A percentile compares a stretch with the other conserved stretches of the same genome.
Evolutionary conservation across 805 yeast genomes (phyloP).

Genomic region (Myxozyma mucilagina): DNA sequence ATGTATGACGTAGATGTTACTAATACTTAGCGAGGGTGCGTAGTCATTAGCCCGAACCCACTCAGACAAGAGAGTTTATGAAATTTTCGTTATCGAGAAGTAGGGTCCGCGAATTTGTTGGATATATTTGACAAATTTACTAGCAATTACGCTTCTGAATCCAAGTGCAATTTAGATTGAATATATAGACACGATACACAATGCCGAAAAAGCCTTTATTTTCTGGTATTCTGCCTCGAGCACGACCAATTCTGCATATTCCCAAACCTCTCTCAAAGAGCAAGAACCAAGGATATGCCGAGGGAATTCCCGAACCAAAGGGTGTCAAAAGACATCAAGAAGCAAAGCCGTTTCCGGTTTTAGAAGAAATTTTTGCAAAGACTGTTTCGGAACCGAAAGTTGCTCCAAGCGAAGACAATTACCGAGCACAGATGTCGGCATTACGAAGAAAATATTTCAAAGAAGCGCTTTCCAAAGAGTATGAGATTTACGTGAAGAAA

Average conservation of each 20-base stretch:
- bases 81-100: too few species aligned
- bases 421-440: conserved; percentile 1
- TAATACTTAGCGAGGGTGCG: too few species aligned
- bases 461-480: conserved; percentile 5
- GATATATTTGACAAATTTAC: too few species aligned
- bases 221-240: conserved; percentile 16
- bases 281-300: conserved; percentile 17
- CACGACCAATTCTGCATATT: conserved; percentile 12
- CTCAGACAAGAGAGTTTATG: too few species aligned
- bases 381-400: conserved; percentile 11
- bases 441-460: conserved; percentile 13
- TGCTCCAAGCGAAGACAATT: background rate
- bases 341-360: conserved; percentile 15
- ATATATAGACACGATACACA: background rate
- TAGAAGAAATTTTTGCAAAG: conserved; percentile 2
- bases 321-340: conserved; percentile 10
- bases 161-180: background rate
- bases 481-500: background rate
- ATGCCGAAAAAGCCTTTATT: background rate
- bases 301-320: conserved; percentile 5
- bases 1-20: too few species aligned
- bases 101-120: too few species aligned
- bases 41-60: too few species aligned
- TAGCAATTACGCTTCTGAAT: too few species aligned
- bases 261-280: background rate